phyloP scores from a whole-genome alignment of 768 basidiomycete genomes.

The Lactarius deliciosus region DNA sequence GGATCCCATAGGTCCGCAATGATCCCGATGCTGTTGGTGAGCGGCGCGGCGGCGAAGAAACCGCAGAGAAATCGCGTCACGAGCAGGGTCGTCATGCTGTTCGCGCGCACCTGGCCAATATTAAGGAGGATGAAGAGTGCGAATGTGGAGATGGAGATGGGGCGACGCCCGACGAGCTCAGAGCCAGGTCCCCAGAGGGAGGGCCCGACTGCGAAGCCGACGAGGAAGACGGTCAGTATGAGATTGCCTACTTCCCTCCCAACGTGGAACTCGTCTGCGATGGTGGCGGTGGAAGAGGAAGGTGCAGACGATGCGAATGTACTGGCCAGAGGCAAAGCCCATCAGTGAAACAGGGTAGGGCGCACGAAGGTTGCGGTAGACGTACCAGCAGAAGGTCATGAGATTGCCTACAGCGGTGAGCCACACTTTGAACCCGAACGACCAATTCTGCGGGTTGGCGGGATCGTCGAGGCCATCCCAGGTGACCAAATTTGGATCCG shows the following conservation, averaged over 20 bases:
- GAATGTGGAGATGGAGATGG: constrained; percentile 22
- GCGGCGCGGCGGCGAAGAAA: constrained; percentile 30
- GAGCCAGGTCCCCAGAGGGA: constrained; percentile 31
- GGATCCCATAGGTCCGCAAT: constrained; percentile 35
- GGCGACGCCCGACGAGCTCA: constrained; percentile 29
- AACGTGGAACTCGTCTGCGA: constrained; percentile 28
- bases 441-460: constrained; percentile 30
- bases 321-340: constrained; percentile 1
- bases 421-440: constrained; percentile 21
- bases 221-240: constrained; percentile 28
- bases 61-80: constrained; percentile 33
- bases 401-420: constrained; percentile 16
- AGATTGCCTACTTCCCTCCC: constrained; percentile 31
- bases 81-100: constrained; percentile 27
- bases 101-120: constrained; percentile 23
- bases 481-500: constrained; percentile 21
- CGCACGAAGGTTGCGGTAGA: neutral
- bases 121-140: constrained; percentile 17
- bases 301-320: constrained; percentile 34
- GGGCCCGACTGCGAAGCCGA: constrained; percentile 31
- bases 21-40: constrained; percentile 31
- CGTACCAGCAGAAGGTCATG: constrained; percentile 23
- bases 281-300: constrained; percentile 17
- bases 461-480: constrained; percentile 28
- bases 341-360: neutral